Evolutionary conservation across 2,329 filamentous ascomycete species (phyloP).

Genomic region (Leptographium flavum): DNA sequence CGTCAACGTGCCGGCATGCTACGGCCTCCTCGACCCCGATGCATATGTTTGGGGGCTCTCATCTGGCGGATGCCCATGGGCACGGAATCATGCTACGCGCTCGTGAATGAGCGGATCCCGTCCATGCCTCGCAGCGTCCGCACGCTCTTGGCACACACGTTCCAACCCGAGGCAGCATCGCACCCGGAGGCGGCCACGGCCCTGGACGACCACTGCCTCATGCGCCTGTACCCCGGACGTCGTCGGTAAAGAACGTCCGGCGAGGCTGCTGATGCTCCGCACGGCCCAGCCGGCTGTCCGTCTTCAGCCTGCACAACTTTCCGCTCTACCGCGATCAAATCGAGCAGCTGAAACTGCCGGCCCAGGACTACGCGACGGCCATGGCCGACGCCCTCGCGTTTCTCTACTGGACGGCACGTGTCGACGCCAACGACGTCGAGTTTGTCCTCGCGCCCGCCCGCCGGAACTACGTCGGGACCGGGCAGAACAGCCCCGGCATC

Average conservation of each 20-base stretch:
- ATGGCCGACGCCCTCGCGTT: conserved; percentile 37
- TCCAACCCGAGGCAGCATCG: neutral
- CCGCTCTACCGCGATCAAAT: conserved; percentile 35
- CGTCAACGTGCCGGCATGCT: neutral
- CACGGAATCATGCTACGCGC: conserved; percentile 1
- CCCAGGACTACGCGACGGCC: conserved; percentile 20
- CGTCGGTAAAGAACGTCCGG: conserved; percentile 8
- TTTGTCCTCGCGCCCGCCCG: conserved; percentile 31
- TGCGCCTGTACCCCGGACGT: conserved; percentile 33
- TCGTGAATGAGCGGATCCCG: conserved; percentile 1
- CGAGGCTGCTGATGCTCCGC: no score
- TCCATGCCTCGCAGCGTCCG: neutral
- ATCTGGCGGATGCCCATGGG: neutral
- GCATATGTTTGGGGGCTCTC: no score
- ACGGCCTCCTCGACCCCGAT: neutral
- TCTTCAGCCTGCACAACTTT: conserved; percentile 32
- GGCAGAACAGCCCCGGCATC: neutral
- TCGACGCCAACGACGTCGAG: conserved; percentile 40
- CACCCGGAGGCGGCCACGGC: neutral
- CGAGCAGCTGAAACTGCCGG: conserved; percentile 23
- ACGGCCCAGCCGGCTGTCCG: neutral
- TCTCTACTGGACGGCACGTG: conserved; percentile 30
- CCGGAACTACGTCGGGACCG: neutral
- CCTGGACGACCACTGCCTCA: conserved; percentile 29
- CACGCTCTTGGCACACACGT: neutral